phyloP scores from a whole-genome alignment of 1,284 basidiomycete genomes.

The Mycosarcoma maydis region DNA sequence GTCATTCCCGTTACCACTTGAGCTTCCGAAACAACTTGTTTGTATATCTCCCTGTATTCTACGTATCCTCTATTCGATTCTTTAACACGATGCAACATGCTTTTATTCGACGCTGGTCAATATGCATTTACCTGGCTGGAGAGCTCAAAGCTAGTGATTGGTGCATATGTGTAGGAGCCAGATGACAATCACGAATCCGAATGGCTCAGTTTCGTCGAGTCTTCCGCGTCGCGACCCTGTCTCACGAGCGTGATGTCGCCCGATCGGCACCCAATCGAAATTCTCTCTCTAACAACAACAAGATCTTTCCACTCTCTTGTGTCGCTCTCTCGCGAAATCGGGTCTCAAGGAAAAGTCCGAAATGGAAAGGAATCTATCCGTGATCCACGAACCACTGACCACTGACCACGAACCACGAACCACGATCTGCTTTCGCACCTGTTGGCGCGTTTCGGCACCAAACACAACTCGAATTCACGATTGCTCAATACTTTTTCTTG shows the following conservation, averaged over 20 bases:
- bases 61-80: no score
- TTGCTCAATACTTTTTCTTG: not conserved
- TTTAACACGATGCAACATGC: not conserved
- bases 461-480: not conserved
- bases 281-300: no score
- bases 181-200: no score
- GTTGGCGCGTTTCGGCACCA: not conserved
- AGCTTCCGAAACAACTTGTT: not conserved
- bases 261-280: no score
- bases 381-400: no score
- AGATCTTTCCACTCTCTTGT: no score
- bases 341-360: not conserved
- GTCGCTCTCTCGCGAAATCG: not conserved
- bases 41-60: not conserved
- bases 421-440: not conserved
- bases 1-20: not conserved
- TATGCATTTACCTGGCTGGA: not conserved
- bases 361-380: slow-evolving; percentile 2
- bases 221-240: no score
- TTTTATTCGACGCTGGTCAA: not conserved
- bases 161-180: no score
- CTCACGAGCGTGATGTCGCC: no score
- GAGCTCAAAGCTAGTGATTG: not conserved
- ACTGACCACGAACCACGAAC: no score
- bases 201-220: no score